A percentile compares a stretch with the other conserved stretches of the same genome.
These are phyloP conservation scores for Macadamia integrifolia DNA, from an alignment of 164 flowering plant species.

Conservation along the genomic window DNA sequence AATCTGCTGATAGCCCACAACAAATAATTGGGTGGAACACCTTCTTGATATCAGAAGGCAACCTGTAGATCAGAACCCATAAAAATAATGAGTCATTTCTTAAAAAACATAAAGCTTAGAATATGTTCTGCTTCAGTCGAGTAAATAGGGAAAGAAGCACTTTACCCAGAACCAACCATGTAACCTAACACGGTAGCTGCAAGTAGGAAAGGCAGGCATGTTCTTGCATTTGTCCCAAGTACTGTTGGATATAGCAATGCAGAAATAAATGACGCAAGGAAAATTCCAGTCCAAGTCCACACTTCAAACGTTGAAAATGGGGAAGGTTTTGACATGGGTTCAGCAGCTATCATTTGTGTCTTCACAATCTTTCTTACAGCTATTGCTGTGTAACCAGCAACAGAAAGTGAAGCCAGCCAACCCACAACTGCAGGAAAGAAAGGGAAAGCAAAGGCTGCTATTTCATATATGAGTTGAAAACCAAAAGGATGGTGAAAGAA, in stretches of 20 bases:
- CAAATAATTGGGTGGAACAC: constrained; percentile 92
- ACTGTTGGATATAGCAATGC: constrained; percentile 59
- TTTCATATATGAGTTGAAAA: neutral
- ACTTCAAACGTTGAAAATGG: constrained; percentile 64
- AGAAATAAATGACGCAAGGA: constrained; percentile 49
- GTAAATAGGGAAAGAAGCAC: constrained; percentile 8
- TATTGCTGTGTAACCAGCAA: constrained; percentile 92
- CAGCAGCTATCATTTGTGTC: constrained; percentile 80
- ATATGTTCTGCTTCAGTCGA: neutral
- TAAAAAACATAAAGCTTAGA: neutral
- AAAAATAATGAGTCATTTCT: neutral
- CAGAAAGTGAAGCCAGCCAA: constrained; percentile 84
- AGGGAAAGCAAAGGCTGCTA: neutral
- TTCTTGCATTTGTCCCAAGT: constrained; percentile 78
- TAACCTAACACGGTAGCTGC: constrained; percentile 89
- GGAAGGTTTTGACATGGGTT: constrained; percentile 85
- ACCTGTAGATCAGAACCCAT: constrained; percentile 37
- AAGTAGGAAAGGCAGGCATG: constrained; percentile 87
- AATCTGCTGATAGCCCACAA: constrained; percentile 75
- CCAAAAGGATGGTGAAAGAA: neutral
- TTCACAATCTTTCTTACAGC: constrained; percentile 83
- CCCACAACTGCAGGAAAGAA: constrained; percentile 65
- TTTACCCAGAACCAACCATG: constrained; percentile 84
- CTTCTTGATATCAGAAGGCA: constrained; percentile 67
- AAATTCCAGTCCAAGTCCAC: constrained; percentile 64